These are phyloP conservation scores for Nidula niveotomentosa DNA, from an alignment of 1,284 basidiomycete species.

Conservation along the genomic window DNA sequence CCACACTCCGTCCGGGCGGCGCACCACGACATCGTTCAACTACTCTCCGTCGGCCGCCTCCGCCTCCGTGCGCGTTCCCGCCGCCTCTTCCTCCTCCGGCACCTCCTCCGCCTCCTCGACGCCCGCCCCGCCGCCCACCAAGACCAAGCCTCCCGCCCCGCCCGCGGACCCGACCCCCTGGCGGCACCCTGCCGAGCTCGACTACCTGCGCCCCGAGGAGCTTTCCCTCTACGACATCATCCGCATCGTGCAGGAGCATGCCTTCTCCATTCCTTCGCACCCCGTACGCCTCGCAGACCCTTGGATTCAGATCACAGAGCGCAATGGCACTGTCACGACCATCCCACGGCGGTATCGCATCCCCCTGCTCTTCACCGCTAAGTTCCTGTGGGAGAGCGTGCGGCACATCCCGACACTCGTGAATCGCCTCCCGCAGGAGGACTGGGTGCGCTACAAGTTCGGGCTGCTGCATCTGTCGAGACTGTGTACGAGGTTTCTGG, in stretches of 20 bases:
- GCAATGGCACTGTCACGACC: not conserved
- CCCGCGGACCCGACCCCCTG: not conserved
- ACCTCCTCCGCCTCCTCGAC: not conserved
- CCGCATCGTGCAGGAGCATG: not conserved
- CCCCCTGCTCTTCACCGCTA: not conserved
- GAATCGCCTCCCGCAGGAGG: not conserved
- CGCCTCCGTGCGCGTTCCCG: too few species aligned
- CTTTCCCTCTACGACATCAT: not conserved
- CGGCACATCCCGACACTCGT: not conserved
- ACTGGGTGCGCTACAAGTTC: not conserved
- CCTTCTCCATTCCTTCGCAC: not conserved
- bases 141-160: not conserved
- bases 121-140: not conserved
- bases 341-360: not conserved
- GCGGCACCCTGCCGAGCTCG: not conserved
- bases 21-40: too few species aligned
- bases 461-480: not conserved
- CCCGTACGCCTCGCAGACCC: not conserved
- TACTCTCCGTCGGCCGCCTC: too few species aligned
- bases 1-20: too few species aligned
- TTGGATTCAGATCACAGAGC: not conserved
- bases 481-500: not conserved
- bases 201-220: not conserved
- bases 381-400: not conserved
- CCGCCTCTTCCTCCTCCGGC: not conserved